Evolutionary conservation across 345 rosid species (phyloP), one percentile per base, ranked within the genome.

Genomic region (Garcia nutans): DNA sequence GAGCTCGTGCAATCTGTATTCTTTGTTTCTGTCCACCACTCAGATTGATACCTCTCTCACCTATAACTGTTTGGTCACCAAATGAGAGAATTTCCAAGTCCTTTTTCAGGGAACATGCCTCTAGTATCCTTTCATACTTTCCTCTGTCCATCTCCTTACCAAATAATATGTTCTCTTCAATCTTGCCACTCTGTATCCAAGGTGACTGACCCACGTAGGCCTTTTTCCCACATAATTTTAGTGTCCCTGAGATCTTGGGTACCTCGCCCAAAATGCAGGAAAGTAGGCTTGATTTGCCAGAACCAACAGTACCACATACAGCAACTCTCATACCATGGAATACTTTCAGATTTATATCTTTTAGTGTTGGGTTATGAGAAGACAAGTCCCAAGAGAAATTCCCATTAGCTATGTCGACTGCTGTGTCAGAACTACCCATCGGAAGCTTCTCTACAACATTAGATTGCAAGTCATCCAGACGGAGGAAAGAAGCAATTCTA

Each of bases 11-110:
- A 54, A 86, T 79, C 62, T 83, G 86, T 59, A 79, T 77, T 75
- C 86, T 79, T 52, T 86, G 85, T 75, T 86, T 86, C 73, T 84
- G 87, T 55, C 85, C 81, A 24, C 87, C 87, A 20, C 86, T 85
- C 78, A 85, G 67, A 44, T 86, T 84, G 68, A 86, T 80, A 16
- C 89, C 87, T 57, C 89, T 76, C 76, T 86, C 87, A 6, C 89
- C 89, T 52, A 86, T 85, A 11, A 76, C 77, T 1, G 88, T 82
- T 76, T 80, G 87, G 74, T 84, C 89, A 44, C 89, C 87, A 67
- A 79, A 80, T 50, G 86, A 22, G 7, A 84, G 68, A 17, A 80
- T 79, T 77, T 84, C 85, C 63, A 84, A 23, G 70, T 84, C 85
- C 77, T 82, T 70, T 13, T 24, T 84, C 70, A 84, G 59, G 20